Conservation (phyloP, 202 grass and related monocot genomes). For the Digitaria exilis region DNA sequence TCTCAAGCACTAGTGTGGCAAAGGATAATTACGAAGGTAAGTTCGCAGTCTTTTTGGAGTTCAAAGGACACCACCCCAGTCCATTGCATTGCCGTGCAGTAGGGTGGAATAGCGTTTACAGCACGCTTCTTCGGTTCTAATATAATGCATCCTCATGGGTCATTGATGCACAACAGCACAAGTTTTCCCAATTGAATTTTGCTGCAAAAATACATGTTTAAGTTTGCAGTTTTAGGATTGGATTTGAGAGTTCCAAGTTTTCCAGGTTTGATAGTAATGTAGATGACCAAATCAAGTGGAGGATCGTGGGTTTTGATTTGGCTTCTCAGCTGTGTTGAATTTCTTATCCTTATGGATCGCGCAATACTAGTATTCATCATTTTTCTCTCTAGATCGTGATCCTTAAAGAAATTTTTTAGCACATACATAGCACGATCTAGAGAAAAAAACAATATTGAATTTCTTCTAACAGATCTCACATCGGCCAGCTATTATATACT, state of each 20-base stretch:
- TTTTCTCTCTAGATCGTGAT: too few species aligned
- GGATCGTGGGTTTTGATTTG: neutral
- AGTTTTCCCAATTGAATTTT: too few species aligned
- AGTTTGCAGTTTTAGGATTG: neutral
- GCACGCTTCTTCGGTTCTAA: too few species aligned
- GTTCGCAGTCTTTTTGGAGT: too few species aligned
- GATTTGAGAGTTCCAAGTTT: neutral
- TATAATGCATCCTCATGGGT: too few species aligned
- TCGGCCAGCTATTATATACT: neutral
- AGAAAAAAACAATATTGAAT: neutral
- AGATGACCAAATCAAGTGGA: neutral
- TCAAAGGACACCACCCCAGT: neutral
- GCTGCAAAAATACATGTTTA: neutral
- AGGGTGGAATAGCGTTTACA: too few species aligned
- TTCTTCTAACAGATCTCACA: neutral
- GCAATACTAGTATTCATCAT: too few species aligned
- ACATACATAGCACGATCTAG: too few species aligned
- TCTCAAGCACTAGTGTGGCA: neutral
- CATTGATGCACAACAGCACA: too few species aligned
- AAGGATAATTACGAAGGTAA: too few species aligned
- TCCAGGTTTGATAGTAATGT: neutral
- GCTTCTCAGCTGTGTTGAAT: neutral
- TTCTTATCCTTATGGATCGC: neutral
- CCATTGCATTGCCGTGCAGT: too few species aligned
- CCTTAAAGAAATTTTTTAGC: neutral